A percentile compares a stretch with the other conserved stretches of the same genome.
phyloP scores from a whole-genome alignment of 495 filamentous ascomycete species.

The Penicillium subrubescens region DNA sequence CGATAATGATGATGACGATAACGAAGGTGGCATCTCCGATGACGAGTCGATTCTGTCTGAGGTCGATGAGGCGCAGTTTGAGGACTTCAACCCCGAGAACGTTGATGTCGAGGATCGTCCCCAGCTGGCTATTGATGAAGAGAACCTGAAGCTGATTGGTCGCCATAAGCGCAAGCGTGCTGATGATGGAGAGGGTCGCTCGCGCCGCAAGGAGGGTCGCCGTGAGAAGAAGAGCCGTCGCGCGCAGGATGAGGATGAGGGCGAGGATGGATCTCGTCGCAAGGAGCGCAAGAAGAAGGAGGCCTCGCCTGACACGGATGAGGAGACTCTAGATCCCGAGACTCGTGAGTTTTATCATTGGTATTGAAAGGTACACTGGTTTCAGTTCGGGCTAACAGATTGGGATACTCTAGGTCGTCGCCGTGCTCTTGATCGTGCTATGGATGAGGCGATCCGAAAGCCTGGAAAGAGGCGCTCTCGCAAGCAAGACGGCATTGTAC shows the following conservation, averaged over 20 bases:
- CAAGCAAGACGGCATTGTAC: slow-evolving; percentile 86
- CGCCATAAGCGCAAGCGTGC: slow-evolving; percentile 82
- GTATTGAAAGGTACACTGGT: not conserved
- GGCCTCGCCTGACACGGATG: slow-evolving; percentile 57
- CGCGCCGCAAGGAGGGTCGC: slow-evolving; percentile 74
- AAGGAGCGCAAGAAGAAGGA: slow-evolving; percentile 52
- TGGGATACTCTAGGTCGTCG: slow-evolving; percentile 55
- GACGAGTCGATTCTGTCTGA: slow-evolving; percentile 89
- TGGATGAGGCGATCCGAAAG: slow-evolving; percentile 85
- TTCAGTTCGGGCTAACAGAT: slow-evolving; percentile 12
- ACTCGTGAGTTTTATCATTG: slow-evolving; percentile 43
- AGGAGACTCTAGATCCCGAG: slow-evolving; percentile 61
- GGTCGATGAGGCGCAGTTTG: slow-evolving; percentile 92
- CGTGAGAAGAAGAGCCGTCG: slow-evolving; percentile 75
- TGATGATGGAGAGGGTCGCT: slow-evolving; percentile 54
- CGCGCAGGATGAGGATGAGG: slow-evolving; percentile 52
- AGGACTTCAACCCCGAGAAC: slow-evolving; percentile 80
- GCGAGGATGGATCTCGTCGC: slow-evolving; percentile 60
- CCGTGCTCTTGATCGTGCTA: slow-evolving; percentile 77
- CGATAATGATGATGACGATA: slow-evolving; percentile 13
- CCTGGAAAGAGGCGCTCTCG: slow-evolving; percentile 70
- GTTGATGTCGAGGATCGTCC: slow-evolving; percentile 77
- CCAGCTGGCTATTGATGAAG: slow-evolving; percentile 81
- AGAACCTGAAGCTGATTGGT: slow-evolving; percentile 73
- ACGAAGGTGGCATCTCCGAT: slow-evolving; percentile 57